A percentile compares a stretch with the other conserved stretches of the same genome.
Conservation (phyloP, 2,329 filamentous ascomycete species). For the Akanthomyces muscarius region DNA sequence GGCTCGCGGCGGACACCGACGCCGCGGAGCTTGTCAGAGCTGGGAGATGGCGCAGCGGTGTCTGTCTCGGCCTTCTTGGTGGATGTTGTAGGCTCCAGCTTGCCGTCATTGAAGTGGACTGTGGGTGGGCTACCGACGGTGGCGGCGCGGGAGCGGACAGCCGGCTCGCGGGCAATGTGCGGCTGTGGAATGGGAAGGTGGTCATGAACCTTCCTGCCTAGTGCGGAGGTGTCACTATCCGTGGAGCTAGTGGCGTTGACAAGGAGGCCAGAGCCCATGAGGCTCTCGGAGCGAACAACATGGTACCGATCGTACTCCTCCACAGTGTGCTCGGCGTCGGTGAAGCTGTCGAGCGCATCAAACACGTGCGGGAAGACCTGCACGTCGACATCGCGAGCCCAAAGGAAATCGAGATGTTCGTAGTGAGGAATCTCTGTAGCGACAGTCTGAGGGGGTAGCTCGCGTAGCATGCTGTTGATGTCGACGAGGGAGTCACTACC, state of each 20-base stretch:
- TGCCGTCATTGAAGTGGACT: neutral
- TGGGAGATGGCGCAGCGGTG: neutral
- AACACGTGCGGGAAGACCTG: slow-evolving; percentile 91
- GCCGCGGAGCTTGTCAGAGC: slow-evolving; percentile 12
- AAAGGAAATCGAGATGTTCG: slow-evolving; percentile 95
- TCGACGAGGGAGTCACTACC: slow-evolving; percentile 92
- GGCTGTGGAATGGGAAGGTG: slow-evolving; percentile 20
- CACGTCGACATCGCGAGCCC: slow-evolving; percentile 78
- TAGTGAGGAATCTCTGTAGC: slow-evolving; percentile 87
- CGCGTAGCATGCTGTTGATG: slow-evolving; percentile 85
- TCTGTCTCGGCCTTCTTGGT: neutral
- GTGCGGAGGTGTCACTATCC: slow-evolving; percentile 35
- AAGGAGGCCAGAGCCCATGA: slow-evolving; percentile 38
- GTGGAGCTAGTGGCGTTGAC: slow-evolving; percentile 28
- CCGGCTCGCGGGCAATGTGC: slow-evolving; percentile 29
- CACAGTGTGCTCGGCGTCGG: slow-evolving; percentile 51
- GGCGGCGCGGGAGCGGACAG: slow-evolving; percentile 13
- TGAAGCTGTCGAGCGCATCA: slow-evolving; percentile 74
- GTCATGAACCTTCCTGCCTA: slow-evolving; percentile 24
- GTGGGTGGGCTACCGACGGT: slow-evolving; percentile 9
- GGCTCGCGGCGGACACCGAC: slow-evolving; percentile 15
- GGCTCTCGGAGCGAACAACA: slow-evolving; percentile 46
- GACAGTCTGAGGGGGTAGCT: slow-evolving; percentile 78
- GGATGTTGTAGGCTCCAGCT: neutral
- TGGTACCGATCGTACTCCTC: slow-evolving; percentile 59